A percentile compares a stretch with the other conserved stretches of the same genome.
Evolutionary conservation across 192 early-diverging fungal species (phyloP).

Genomic region (Thamnidium elegans): DNA sequence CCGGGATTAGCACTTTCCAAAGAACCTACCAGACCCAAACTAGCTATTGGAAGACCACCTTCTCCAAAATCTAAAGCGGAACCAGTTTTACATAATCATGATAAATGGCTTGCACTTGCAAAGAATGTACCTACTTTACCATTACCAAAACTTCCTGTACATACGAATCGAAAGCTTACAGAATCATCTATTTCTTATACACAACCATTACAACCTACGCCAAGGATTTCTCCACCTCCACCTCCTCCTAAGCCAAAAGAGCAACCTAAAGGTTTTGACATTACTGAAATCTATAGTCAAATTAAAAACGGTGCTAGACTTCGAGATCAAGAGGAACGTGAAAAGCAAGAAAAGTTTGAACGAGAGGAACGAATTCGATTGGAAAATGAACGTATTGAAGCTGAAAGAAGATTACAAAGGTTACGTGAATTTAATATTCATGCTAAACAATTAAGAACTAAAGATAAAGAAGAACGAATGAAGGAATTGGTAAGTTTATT

Average conservation of each 20-base stretch:
- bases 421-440: neutral
- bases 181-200: neutral
- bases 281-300: conserved; percentile 10
- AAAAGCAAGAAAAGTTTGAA: neutral
- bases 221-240: neutral
- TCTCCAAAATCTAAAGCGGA: conserved; percentile 39
- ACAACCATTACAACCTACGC: neutral
- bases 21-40: conserved; percentile 78
- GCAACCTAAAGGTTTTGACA: conserved; percentile 14
- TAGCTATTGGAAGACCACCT: conserved; percentile 81
- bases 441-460: neutral
- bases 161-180: neutral
- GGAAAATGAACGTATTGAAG: neutral
- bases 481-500: conserved; percentile 13
- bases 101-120: conserved; percentile 20
- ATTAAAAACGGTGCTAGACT: conserved; percentile 14
- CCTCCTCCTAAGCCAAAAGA: conserved; percentile 5
- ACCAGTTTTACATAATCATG: conserved; percentile 20
- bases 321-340: conserved; percentile 15
- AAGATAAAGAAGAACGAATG: conserved; percentile 15
- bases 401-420: neutral
- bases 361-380: neutral
- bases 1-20: neutral
- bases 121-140: neutral
- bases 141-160: neutral